Base-by-base conservation (phyloP, 441 rosid genomes). In the Euphorbia celastroides region DNA sequence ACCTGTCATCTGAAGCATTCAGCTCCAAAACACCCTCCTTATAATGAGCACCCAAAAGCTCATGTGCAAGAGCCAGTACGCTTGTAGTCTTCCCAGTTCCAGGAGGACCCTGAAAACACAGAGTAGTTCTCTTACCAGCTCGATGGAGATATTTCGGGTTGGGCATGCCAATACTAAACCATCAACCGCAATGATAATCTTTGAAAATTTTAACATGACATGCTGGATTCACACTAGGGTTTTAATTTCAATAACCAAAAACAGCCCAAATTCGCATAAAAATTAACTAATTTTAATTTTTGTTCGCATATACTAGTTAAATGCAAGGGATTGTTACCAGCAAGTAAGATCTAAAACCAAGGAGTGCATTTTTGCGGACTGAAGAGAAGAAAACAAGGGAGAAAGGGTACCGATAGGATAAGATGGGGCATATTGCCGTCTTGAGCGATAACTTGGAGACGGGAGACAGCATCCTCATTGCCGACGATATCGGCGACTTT, bases 1-100 rank as follows among this genome's bases (percentile, higher is more conserved):
- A 85, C 99, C 97, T 85, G 74, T 94, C 99, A 83, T 94, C 96
- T 0, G 98, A 94, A 51, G 99, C 99, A 84, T 94, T 94, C 65
- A 94, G 72, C 85, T 94, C 99, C 67, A 91, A 63, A 76, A 94
- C 98, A 71, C 89, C 94, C 70, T 92, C 97, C 73, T 65, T 91
- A 69, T 80, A 91, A 30, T 81, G 86, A 0, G 88, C 82, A 19
- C 97, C 97, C 62, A 91, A 74, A 0, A 91, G 94, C 81, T 94
- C 97, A 57, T 88, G 99, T 1, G 99, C 97, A 72, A 94, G 97
- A 68, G 98, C 98, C 78, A 92, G 65, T 74, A 94, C 85, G 76
- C 98, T 89, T 1, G 98, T 87, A 46, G 99, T 94, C 74, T 92
- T 94, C 71, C 98, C 99, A 10, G 98, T 92, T 71, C 99, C 99